phyloP scores from a whole-genome alignment of 116 monocot genomes.

The Zostera marina region DNA sequence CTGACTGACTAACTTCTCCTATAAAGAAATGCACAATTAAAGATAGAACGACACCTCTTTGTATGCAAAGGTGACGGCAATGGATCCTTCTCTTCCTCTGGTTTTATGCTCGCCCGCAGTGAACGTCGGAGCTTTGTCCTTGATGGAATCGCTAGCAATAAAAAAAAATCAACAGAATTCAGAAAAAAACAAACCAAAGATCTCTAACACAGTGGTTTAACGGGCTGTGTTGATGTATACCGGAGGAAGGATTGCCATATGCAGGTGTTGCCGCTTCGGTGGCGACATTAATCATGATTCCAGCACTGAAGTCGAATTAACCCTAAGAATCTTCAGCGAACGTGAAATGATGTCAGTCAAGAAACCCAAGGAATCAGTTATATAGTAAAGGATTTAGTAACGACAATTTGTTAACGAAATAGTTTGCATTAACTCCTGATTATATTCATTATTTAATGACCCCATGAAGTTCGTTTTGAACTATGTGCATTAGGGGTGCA shows the following conservation, averaged over 20 bases:
- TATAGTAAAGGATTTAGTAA: no score
- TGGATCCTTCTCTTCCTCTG: constrained; percentile 19
- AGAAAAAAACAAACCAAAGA: not conserved
- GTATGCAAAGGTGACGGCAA: constrained; percentile 7
- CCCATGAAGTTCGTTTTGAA: no score
- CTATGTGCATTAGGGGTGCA: no score
- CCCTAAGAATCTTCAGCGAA: no score
- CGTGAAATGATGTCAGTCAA: no score
- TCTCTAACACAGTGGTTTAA: no score
- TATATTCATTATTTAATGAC: no score
- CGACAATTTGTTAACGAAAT: no score
- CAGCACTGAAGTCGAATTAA: no score
- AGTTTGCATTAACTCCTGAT: no score
- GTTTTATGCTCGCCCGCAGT: constrained; percentile 32
- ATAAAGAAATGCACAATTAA: not conserved
- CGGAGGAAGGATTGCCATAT: not conserved
- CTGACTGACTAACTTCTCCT: not conserved
- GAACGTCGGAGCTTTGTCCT: constrained; percentile 52
- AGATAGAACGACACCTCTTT: constrained; percentile 19
- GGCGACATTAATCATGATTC: not conserved
- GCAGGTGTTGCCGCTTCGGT: not conserved
- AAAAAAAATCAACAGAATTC: not conserved
- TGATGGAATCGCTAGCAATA: constrained; percentile 7
- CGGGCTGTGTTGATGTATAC: no score
- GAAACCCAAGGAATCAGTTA: no score